phyloP scores from a whole-genome alignment of 2,329 filamentous ascomycete species.

The Knufia fluminis region DNA sequence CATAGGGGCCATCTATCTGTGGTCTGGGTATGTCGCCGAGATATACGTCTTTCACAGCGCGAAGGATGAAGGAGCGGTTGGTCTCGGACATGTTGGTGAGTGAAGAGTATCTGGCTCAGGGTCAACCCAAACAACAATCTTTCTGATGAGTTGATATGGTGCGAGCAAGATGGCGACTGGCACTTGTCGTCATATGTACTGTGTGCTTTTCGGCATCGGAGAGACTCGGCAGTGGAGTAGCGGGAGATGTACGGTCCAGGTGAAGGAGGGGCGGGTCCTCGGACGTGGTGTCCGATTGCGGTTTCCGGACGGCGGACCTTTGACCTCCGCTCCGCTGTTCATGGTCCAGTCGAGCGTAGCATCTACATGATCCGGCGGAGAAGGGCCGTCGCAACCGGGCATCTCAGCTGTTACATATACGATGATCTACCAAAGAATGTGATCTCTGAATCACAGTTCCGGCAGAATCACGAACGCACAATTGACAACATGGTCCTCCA shows the following conservation, averaged over 20 bases:
- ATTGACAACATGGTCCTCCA: slow-evolving; percentile 6
- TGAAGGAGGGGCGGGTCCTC: neutral
- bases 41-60: slow-evolving; percentile 35
- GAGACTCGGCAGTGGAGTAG: no score
- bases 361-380: neutral
- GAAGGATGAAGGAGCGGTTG: slow-evolving; percentile 42
- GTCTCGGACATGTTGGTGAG: neutral
- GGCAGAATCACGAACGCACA: neutral
- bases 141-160: neutral
- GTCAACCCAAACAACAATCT: neutral
- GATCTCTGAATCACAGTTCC: neutral
- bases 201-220: no score
- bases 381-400: neutral
- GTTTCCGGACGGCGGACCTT: neutral
- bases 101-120: neutral
- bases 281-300: neutral
- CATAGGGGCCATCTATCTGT: slow-evolving; percentile 27
- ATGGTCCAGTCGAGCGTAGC: neutral
- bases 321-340: slow-evolving; percentile 2
- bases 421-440: no score
- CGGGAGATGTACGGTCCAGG: neutral
- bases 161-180: neutral
- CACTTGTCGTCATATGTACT: no score
- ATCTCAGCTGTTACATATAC: neutral
- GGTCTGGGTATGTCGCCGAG: slow-evolving; percentile 39